Base-by-base conservation (phyloP, 495 filamentous ascomycete species). In the Aspergillus indologenus region DNA sequence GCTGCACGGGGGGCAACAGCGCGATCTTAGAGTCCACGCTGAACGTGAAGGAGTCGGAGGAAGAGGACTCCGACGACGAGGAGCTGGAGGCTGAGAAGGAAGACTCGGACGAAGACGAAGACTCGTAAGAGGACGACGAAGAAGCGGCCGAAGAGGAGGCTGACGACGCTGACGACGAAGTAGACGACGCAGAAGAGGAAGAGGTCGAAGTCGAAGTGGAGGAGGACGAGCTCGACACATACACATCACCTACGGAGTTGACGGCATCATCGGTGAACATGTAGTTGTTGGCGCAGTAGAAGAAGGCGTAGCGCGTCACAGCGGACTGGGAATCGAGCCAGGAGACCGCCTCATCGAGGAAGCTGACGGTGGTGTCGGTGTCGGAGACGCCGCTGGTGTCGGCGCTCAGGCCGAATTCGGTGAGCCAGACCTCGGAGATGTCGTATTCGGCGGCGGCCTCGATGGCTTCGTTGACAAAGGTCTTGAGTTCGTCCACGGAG, bases 391-490 rank as follows among this genome's bases (percentile, higher is more conserved):
- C 47, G 12, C 11, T 50, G 2, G 12, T 26, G 12, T 50, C 47
- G 15, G 47, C 47, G 5, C 24, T 12, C 8, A 50, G 47, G 12
- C 11, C 47, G 22, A 50, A 50, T 21, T 50, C 47, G 7, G 47
- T 50, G 7, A 50, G 47, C 47, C 47, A 50, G 47, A 50, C 47
- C 47, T 50, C 47, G 17, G 12, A 12, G 12, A 50, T 50, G 26
- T 50, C 47, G 5, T 50, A 50, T 3, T 50, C 12, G 22, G 11
- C 47, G 11, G 47, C 47, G 7, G 47, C 24, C 11, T 24, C 26
- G 47, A 50, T 50, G 1, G 47, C 47, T 12, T 50, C 21, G 0
- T 11, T 17, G 11, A 50, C n/a, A 12, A 50, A 50, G 22, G 47
- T 17, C n/a, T 50, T n/a, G 8, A 50, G 47, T 3, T 50, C 20